Evolutionary conservation across 805 yeast genomes (phyloP).

Genomic region (Candida quercuum): DNA sequence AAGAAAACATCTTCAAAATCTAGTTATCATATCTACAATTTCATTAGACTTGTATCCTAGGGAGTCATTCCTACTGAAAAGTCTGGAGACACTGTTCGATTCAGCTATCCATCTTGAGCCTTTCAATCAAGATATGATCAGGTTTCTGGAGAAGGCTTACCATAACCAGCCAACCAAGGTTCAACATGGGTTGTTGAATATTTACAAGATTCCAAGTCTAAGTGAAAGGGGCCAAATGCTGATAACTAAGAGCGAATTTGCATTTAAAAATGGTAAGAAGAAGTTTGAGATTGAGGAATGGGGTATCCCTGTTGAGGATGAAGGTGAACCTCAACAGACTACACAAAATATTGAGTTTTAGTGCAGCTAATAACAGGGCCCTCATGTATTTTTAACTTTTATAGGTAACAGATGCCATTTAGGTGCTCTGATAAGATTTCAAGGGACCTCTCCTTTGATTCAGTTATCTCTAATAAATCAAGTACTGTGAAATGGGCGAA

Average conservation of each 20-base stretch:
- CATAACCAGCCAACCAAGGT: conserved; percentile 67
- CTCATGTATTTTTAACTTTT: too few relatives aligned
- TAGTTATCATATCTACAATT: conserved; percentile 50
- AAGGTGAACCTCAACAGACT: conserved; percentile 21
- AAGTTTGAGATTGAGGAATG: conserved; percentile 86
- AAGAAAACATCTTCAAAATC: conserved; percentile 37
- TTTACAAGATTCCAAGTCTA: conserved; percentile 64
- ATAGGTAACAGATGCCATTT: too few relatives aligned
- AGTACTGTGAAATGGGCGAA: too few relatives aligned
- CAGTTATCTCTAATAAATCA: too few relatives aligned
- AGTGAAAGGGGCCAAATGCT: conserved; percentile 80
- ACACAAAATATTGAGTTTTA: conserved; percentile 20
- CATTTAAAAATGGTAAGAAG: conserved; percentile 79
- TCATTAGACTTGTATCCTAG: conserved; percentile 66
- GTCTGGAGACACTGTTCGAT: conserved; percentile 58
- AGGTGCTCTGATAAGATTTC: too few relatives aligned
- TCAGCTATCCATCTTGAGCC: conserved; percentile 74
- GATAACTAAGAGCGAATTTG: conserved; percentile 66
- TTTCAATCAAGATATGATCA: conserved; percentile 67
- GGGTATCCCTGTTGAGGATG: conserved; percentile 96
- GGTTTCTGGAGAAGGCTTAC: conserved; percentile 62
- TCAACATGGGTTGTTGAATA: conserved; percentile 82
- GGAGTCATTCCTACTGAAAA: conserved; percentile 37
- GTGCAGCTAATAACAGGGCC: too few relatives aligned
- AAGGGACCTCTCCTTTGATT: too few relatives aligned